Percentiles rank a stretch among this genome's conserved stretches.
Evolutionary conservation across 352 stramenopile genomes (phyloP).

Genomic region (Globisporangium apiculatum): DNA sequence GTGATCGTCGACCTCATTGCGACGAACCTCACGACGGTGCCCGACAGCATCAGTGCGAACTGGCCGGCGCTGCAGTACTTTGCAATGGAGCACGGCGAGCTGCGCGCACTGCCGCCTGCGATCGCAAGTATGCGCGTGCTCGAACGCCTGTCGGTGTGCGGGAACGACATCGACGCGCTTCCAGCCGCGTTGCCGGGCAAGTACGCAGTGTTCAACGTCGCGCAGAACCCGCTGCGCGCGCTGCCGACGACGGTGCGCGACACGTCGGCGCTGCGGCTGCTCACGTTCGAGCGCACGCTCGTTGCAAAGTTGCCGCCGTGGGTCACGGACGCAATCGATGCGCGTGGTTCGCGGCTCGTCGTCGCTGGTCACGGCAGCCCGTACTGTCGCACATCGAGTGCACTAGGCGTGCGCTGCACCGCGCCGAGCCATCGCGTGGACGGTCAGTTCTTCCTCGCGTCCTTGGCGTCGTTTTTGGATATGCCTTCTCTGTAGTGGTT

Average conservation of each 20-base stretch:
- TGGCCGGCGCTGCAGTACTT: conserved; percentile 8
- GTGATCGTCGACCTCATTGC: conserved; percentile 8
- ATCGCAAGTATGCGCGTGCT: conserved; percentile 3
- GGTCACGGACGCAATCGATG: not conserved
- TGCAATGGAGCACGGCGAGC: conserved; percentile 9
- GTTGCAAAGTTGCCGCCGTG: conserved; percentile 2
- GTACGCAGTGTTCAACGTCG: conserved; percentile 5
- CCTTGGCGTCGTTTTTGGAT: not conserved
- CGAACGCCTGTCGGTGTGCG: conserved; percentile 7
- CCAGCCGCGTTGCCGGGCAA: not conserved
- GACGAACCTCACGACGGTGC: conserved; percentile 7
- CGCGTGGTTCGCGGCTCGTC: not conserved
- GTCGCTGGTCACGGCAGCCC: not conserved
- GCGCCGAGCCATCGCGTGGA: conserved; percentile 1
- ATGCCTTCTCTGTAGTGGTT: not conserved
- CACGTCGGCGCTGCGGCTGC: not conserved
- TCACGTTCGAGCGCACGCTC: conserved; percentile 7
- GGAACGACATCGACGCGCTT: conserved; percentile 5
- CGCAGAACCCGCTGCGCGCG: conserved; percentile 4
- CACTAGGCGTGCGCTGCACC: not conserved
- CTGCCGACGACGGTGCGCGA: not conserved
- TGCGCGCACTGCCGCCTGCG: conserved; percentile 4
- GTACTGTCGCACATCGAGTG: conserved; percentile 1
- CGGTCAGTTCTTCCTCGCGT: not conserved
- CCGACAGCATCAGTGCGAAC: conserved; percentile 2